Evolutionary conservation across 495 filamentous ascomycete genomes (phyloP), one percentile per base, ranked within the genome.

Genomic region (Talaromyces borbonicus): DNA sequence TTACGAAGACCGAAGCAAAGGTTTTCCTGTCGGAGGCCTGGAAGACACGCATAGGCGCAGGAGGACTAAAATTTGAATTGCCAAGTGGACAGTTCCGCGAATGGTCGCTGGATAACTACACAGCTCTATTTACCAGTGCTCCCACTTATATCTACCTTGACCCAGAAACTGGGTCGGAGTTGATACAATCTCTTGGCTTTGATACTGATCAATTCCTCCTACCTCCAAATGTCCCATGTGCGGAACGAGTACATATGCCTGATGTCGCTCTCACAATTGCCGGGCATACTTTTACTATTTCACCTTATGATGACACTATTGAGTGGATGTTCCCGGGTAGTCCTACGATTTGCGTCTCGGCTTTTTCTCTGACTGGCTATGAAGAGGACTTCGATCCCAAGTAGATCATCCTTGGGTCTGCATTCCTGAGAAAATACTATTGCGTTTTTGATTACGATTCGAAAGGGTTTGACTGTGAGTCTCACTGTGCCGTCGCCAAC

Each of bases 31-130:
- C 38, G 4, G 38, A 42, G 38, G 38, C 38, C 20, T 42, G 38
- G 38, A 19, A 42, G 38, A 42, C 38, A 42, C 11, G 27, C 22
- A 24, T 14, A 14, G 38, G 16, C 38, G 16, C 38, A 42, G 38
- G 38, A 23, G 38, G 23, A 26, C 20, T 42, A 6, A 42, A 42
- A 23, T 12, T 42, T 22, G 38, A 20, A 11, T 42, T 42, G 38
- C 38, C 38, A 23, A 42, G 38, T 42, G 38, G 38, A 42, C 38
- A 42, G 38, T 42, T 25, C 16, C 20, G 38, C 27, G 38, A 42
- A 42, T 42, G 22, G 38, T 23, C 12, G 3, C 20, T 42, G 38
- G 38, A 42, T 3, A 14, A 12, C 38, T 27, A 42, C 16, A 42
- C 38, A 25, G 11, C 5, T 42, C n/a, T 42, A 42, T 42, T 42